Evolutionary conservation across 2,329 filamentous ascomycete genomes (phyloP), one percentile per base, ranked within the genome.

Genomic region (Pseudogymnoascus sp.): DNA sequence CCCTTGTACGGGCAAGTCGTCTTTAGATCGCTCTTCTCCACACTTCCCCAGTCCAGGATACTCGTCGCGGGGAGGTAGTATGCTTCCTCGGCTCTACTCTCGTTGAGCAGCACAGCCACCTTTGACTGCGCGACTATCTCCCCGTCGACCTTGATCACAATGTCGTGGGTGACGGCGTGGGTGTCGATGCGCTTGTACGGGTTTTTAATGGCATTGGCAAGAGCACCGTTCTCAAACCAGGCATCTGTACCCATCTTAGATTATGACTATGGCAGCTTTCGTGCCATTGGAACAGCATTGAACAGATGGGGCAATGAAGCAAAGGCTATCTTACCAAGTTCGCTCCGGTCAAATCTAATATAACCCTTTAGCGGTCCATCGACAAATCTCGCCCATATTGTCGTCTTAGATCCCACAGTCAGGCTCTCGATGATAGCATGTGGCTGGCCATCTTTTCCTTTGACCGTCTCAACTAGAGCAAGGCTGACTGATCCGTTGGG

Each of bases 1-100:
- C 86, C 86, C 69, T 89, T 89, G 67, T 89, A 89, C 1, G 86
- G 86, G 69, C 86, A 89, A 55, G 76, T 72, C 0, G 84, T 58
- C 30, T 49, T 28, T 5, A 58, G 25, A 58, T 49, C 41, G 11
- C 60, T 62, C 60, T 62, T 62, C 11, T 58, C 39, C 9, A 62
- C 60, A 11, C n/a, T 19, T 33, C 60, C 60, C 60, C 60, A 62
- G 41, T 62, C 22, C 42, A 62, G 41, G 28, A 62, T 62, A 35
- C 60, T 62, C n/a, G 60, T 62, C 12, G 60, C 60, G 5, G 60
- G 60, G 28, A 62, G 19, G 36, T 62, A 62, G 35, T 62, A 62
- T 30, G 9, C 36, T 22, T 58, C 60, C 39, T 52, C 16, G 11
- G 55, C 30, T 19, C 60, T 49, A 14, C 42, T 62, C 60, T 62